A percentile compares a stretch with the other conserved stretches of the same genome.
Conservation (phyloP, 306 rosid species). For the Vigna mungo region DNA sequence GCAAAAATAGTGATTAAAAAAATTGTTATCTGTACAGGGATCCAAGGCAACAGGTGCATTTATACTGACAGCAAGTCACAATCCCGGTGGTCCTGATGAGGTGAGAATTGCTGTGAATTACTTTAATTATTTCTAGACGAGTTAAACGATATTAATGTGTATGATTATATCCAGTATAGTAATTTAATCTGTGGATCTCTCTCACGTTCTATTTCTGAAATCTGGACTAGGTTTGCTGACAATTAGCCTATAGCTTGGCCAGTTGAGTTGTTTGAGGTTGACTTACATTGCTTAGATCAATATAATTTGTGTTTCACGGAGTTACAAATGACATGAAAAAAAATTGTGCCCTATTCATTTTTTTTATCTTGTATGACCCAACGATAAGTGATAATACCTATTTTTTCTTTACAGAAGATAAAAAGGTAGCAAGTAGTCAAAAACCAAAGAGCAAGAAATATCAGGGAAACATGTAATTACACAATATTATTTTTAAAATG, state of each 20-base stretch:
- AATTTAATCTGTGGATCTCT: conserved; percentile 21
- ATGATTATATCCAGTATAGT: conserved; percentile 20
- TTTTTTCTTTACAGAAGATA: conserved; percentile 16
- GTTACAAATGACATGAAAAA: conserved; percentile 10
- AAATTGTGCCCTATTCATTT: background rate
- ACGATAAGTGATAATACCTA: background rate
- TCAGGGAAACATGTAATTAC: conserved; percentile 4
- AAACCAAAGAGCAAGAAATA: conserved; percentile 17
- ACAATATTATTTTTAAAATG: background rate
- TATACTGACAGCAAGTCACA: conserved; percentile 99
- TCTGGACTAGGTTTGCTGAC: conserved; percentile 22
- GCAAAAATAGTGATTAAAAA: conserved; percentile 1
- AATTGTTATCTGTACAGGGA: conserved; percentile 66
- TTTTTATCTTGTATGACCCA: conserved; percentile 22
- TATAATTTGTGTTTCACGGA: conserved; percentile 22
- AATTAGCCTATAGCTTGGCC: conserved; percentile 27
- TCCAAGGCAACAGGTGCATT: conserved; percentile 92
- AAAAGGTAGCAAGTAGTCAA: conserved; percentile 3
- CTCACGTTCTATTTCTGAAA: conserved; percentile 9
- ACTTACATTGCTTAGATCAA: conserved; percentile 14
- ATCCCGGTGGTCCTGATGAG: conserved; percentile 99
- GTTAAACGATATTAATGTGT: conserved; percentile 25
- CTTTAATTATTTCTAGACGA: conserved; percentile 29
- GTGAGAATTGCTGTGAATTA: conserved; percentile 47
- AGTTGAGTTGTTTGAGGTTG: conserved; percentile 20